A percentile compares a stretch with the other conserved stretches of the same genome.
Evolutionary conservation across 768 basidiomycete species (phyloP).

Genomic region (Pisolithus tinctorius): DNA sequence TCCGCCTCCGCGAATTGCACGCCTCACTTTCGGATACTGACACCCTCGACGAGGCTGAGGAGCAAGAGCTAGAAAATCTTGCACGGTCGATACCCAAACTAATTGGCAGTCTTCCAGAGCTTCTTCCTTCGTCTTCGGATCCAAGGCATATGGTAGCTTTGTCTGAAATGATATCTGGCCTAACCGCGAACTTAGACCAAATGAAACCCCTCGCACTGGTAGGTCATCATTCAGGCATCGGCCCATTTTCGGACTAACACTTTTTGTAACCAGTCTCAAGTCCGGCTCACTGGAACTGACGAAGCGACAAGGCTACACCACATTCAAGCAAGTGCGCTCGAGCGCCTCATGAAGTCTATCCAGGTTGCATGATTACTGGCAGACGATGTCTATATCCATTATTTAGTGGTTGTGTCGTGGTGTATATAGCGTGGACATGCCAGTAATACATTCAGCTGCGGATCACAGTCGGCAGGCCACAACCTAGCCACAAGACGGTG

Average conservation of each 20-base stretch:
- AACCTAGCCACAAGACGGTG: no score
- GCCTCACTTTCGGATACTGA: slow-evolving; percentile 36
- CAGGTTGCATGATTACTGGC: slow-evolving; percentile 24
- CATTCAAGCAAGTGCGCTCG: slow-evolving; percentile 55
- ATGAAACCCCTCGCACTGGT: slow-evolving; percentile 58
- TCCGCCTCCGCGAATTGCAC: slow-evolving; percentile 49
- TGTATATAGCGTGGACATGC: slow-evolving; percentile 10
- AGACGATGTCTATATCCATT: background rate
- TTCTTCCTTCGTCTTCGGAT: slow-evolving; percentile 51
- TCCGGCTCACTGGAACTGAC: slow-evolving; percentile 41
- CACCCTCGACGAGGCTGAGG: slow-evolving; percentile 40
- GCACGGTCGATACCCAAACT: slow-evolving; percentile 55
- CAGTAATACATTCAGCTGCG: no score
- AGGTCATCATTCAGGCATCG: slow-evolving; percentile 19
- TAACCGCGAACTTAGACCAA: slow-evolving; percentile 54
- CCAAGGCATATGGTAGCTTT: slow-evolving; percentile 64
- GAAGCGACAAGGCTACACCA: slow-evolving; percentile 56
- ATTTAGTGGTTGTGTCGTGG: slow-evolving; percentile 6
- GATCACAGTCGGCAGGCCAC: no score
- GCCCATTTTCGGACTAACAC: background rate
- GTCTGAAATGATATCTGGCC: slow-evolving; percentile 62
- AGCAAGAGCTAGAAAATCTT: slow-evolving; percentile 54
- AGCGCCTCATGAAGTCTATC: slow-evolving; percentile 59
- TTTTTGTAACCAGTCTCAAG: slow-evolving; percentile 34
- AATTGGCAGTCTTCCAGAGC: slow-evolving; percentile 61